Percentiles rank a stretch among this genome's conserved stretches.
phyloP scores from a whole-genome alignment of 2,329 filamentous ascomycete genomes.

The Seiridium cupressi region DNA sequence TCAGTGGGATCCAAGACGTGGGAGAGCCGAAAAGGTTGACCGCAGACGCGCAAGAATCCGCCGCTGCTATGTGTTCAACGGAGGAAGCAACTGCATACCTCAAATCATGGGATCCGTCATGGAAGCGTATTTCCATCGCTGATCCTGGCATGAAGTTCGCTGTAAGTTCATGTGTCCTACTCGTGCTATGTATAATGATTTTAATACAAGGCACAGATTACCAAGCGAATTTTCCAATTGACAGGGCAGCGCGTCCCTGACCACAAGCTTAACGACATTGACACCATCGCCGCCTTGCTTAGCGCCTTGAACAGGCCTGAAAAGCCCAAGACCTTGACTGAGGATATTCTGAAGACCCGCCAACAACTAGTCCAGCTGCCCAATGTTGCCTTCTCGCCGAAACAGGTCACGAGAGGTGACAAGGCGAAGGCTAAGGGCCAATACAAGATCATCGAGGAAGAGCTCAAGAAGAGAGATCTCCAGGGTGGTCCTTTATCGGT shows the following conservation, averaged over 20 bases:
- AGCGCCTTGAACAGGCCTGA: slow-evolving; percentile 50
- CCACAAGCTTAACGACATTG: slow-evolving; percentile 56
- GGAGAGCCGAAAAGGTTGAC: slow-evolving; percentile 4
- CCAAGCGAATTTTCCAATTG: slow-evolving; percentile 78
- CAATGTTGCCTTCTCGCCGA: slow-evolving; percentile 69
- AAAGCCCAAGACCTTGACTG: slow-evolving; percentile 61
- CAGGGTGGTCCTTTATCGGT: slow-evolving; percentile 44
- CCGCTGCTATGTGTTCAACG: slow-evolving; percentile 18
- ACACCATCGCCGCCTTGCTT: slow-evolving; percentile 54
- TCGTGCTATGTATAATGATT: not conserved
- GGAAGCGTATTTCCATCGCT: slow-evolving; percentile 56
- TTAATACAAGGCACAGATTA: slow-evolving; percentile 52
- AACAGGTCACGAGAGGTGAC: slow-evolving; percentile 68
- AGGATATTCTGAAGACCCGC: slow-evolving; percentile 48
- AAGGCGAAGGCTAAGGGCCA: slow-evolving; percentile 70
- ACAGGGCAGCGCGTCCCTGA: slow-evolving; percentile 78
- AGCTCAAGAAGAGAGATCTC: slow-evolving; percentile 61
- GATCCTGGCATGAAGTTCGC: slow-evolving; percentile 68
- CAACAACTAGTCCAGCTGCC: slow-evolving; percentile 40
- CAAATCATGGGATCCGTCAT: slow-evolving; percentile 50
- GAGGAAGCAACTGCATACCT: slow-evolving; percentile 42
- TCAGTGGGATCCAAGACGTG: slow-evolving; percentile 21
- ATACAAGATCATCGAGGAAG: slow-evolving; percentile 76
- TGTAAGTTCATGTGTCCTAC: slow-evolving; percentile 48
- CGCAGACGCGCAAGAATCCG: not conserved